Base-by-base conservation (phyloP, 2,329 filamentous ascomycete genomes). In the Colletotrichum destructivum region DNA sequence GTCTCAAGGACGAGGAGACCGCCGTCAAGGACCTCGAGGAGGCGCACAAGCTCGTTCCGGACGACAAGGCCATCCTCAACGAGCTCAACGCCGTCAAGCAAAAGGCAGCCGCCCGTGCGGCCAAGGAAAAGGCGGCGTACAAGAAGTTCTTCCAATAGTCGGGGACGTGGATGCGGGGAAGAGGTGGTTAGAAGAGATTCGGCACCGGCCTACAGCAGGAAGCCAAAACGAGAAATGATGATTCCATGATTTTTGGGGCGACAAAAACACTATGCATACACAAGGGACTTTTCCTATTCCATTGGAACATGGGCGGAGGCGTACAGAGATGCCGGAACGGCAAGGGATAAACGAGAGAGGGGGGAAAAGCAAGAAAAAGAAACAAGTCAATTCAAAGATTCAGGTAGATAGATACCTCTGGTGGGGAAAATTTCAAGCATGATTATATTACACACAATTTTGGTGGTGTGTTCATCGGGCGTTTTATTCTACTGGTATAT, bases 111-210 rank as follows among this genome's bases (percentile, higher is more conserved):
- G 93, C 92, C 69, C 89, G 92, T 73, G 88, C 90, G 73, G 93
- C 93, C 81, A 97, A 95, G 89, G 94, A 98, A 87, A 97, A 95
- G 89, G 94, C 93, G 76, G 93, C 92, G 7, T 97, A 96, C 81
- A 93, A 93, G 85, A 98, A 97, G 85, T 96, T 97, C 84, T 98
- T 98, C 80, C 82, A 86, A 51, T 91, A 62, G 23, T 46, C 59
- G n/a, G 59, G 61, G 31, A 21, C 3, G 6, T 46, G 35, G 13
- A 23, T 11, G 31, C 12, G 5, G 12, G 18, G 35, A n/a, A 16
- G 18, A 12, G 12, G 2, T 7, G 26, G 18, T 3, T n/a, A 60
- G 8, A 26, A 44, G 13, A 46, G 8, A 13, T 31, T 60, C 40
- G 21, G 56, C 40, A 26, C 42, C 21, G 15, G 21, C 56, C 3